Evolutionary conservation across 805 yeast species (phyloP).

Genomic region (Maudiozyma serrabonitensis): DNA sequence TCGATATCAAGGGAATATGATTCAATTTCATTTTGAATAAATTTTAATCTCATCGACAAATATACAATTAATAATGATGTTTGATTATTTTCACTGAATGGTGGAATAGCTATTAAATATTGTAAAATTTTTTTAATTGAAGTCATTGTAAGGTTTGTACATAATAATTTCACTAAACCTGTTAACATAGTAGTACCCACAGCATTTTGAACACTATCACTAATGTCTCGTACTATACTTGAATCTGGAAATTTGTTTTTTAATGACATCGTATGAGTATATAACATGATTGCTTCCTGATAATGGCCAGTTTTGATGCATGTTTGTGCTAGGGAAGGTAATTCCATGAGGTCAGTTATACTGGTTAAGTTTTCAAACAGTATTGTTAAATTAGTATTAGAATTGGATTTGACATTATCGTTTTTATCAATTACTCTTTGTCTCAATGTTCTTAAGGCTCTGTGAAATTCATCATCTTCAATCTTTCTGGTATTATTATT

Average conservation of each 20-base stretch:
- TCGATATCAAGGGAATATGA: slow-evolving; percentile 23
- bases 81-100: slow-evolving; percentile 31
- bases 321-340: slow-evolving; percentile 75
- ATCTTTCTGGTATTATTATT: not conserved
- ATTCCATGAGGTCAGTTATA: slow-evolving; percentile 66
- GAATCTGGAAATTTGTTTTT: slow-evolving; percentile 52
- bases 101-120: slow-evolving; percentile 60
- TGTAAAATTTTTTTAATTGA: slow-evolving; percentile 69
- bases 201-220: slow-evolving; percentile 19
- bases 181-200: slow-evolving; percentile 48
- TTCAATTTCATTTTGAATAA: slow-evolving; percentile 52
- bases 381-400: slow-evolving; percentile 22
- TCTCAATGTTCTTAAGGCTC: slow-evolving; percentile 18
- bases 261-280: slow-evolving; percentile 61
- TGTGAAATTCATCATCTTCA: slow-evolving; percentile 26
- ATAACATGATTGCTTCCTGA: slow-evolving; percentile 80
- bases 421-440: slow-evolving; percentile 8
- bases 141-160: slow-evolving; percentile 72
- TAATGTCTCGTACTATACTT: slow-evolving; percentile 22
- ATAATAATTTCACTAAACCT: slow-evolving; percentile 57
- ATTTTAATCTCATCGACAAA: slow-evolving; percentile 58
- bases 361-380: slow-evolving; percentile 57
- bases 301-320: slow-evolving; percentile 82
- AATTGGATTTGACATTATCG: not conserved
- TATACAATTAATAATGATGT: slow-evolving; percentile 42